A percentile compares a stretch with the other conserved stretches of the same genome.
These are phyloP conservation scores for Teratosphaeria viscida DNA, from an alignment of 2,329 filamentous ascomycete species.

Conservation along the genomic window DNA sequence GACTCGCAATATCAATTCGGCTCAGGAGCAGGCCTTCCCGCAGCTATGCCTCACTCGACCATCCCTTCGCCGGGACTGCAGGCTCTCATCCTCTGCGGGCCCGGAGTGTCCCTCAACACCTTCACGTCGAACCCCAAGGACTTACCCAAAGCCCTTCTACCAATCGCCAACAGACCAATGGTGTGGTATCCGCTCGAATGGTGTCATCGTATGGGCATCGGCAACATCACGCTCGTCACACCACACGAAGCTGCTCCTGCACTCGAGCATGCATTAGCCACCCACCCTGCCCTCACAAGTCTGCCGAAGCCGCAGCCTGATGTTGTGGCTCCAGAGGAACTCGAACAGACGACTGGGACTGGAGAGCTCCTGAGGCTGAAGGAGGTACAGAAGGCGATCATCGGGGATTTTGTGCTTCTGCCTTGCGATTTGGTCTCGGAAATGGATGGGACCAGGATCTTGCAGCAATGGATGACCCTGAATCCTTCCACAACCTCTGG, in stretches of 20 bases:
- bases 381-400: conserved; percentile 69
- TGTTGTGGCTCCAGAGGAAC: conserved; percentile 62
- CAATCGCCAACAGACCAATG: conserved; percentile 78
- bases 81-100: conserved; percentile 72
- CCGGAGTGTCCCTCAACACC: conserved; percentile 70
- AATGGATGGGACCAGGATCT: conserved; percentile 66
- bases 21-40: not conserved
- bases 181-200: conserved; percentile 83
- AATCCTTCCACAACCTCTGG: conserved; percentile 16
- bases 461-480: conserved; percentile 88
- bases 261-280: conserved; percentile 60
- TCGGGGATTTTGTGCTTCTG: conserved; percentile 76
- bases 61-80: conserved; percentile 69
- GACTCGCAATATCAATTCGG: not conserved
- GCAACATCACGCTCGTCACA: conserved; percentile 48
- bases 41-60: conserved; percentile 64
- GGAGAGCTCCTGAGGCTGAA: conserved; percentile 77
- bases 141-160: conserved; percentile 70
- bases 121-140: conserved; percentile 73
- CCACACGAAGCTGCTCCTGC: conserved; percentile 50
- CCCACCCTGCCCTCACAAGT: conserved; percentile 65
- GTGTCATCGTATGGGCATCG: conserved; percentile 71
- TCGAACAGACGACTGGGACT: conserved; percentile 79
- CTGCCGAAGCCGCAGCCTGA: conserved; percentile 64
- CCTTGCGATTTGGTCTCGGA: conserved; percentile 93